Evolutionary conservation across 2,329 filamentous ascomycete genomes (phyloP).

Genomic region (Gaeumannomyces tritici): DNA sequence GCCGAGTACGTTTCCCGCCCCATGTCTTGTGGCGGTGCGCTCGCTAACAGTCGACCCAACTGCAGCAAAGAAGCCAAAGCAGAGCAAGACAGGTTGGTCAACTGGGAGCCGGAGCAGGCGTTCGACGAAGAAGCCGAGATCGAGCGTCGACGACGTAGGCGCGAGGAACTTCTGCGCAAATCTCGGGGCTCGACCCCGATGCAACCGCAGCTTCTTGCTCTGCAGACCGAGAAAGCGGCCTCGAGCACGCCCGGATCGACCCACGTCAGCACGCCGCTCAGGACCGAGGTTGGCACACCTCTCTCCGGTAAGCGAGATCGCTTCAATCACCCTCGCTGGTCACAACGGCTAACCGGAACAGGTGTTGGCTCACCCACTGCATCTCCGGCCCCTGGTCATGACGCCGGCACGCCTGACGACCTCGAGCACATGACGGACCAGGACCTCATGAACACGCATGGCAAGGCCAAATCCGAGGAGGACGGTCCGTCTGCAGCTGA

Average conservation of each 20-base stretch:
- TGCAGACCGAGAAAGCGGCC: conserved; percentile 52
- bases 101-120: conserved; percentile 46
- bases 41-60: neutral
- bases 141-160: conserved; percentile 72
- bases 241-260: conserved; percentile 43
- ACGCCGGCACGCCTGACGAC: conserved; percentile 44
- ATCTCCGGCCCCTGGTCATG: conserved; percentile 27
- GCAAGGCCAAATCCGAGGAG: conserved; percentile 32
- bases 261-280: conserved; percentile 30
- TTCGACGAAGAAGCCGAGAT: conserved; percentile 76
- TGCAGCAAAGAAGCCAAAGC: neutral
- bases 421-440: conserved; percentile 58
- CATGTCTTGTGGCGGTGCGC: neutral
- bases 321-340: neutral
- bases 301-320: conserved; percentile 32
- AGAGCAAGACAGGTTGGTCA: conserved; percentile 17
- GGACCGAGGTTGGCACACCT: conserved; percentile 30
- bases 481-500: conserved; percentile 86
- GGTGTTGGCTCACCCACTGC: conserved; percentile 23
- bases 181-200: conserved; percentile 66
- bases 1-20: neutral
- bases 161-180: conserved; percentile 79
- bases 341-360: neutral
- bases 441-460: conserved; percentile 54
- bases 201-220: conserved; percentile 53